phyloP scores from a whole-genome alignment of 495 filamentous ascomycete genomes.

The Penicillium lividum region DNA sequence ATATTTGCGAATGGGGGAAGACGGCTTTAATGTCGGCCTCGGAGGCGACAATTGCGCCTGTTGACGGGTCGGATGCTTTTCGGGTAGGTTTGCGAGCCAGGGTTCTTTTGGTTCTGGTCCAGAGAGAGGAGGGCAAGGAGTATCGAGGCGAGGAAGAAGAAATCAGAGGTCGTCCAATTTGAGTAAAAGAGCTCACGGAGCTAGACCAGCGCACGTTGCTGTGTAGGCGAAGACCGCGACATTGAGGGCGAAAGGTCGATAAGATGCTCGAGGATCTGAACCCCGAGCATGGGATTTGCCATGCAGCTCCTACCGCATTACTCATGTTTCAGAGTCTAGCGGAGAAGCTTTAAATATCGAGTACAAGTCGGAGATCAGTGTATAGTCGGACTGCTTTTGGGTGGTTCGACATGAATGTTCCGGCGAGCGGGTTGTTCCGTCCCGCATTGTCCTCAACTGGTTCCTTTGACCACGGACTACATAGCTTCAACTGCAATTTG shows the following conservation, averaged over 20 bases:
- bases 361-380: neutral
- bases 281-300: conserved; percentile 47
- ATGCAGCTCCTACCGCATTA: conserved; percentile 48
- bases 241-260: conserved; percentile 15
- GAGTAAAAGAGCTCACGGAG: conserved; percentile 9
- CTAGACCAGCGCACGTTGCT: conserved; percentile 21
- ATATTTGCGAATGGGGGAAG: conserved; percentile 57
- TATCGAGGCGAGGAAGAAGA: neutral
- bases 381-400: neutral
- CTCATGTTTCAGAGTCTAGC: conserved; percentile 45
- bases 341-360: neutral
- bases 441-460: neutral
- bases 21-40: conserved; percentile 58
- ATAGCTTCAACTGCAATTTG: too few species aligned
- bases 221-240: conserved; percentile 24
- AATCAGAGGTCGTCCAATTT: neutral
- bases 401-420: neutral
- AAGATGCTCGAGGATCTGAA: conserved; percentile 34
- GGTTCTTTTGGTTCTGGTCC: conserved; percentile 29
- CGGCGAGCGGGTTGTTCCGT: neutral
- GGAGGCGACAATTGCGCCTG: conserved; percentile 38
- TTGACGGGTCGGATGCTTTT: conserved; percentile 11
- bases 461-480: too few species aligned
- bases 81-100: conserved; percentile 16
- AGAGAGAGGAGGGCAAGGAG: conserved; percentile 1